Conservation (phyloP, 2,329 filamentous ascomycete genomes). For the Coniella vitis region DNA sequence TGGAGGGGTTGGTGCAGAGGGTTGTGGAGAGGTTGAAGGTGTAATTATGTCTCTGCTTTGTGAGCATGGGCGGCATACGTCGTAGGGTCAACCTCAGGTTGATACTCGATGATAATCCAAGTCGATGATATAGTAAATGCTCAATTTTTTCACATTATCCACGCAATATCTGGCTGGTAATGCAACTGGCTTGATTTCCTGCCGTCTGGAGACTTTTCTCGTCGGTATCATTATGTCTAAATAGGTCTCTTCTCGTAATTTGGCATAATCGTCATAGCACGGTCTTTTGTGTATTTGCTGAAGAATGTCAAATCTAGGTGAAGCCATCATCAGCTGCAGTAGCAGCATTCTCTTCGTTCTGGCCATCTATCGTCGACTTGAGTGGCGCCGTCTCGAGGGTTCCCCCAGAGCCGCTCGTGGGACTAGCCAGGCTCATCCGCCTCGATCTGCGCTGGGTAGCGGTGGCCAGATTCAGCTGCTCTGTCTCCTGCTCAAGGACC, state of each 20-base stretch:
- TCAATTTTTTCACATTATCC: neutral
- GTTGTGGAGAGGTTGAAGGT: neutral
- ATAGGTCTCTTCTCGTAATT: no score
- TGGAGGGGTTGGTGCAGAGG: slow-evolving; percentile 29
- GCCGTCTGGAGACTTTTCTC: no score
- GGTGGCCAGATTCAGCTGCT: slow-evolving; percentile 41
- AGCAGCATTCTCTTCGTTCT: neutral
- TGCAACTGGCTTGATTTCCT: no score
- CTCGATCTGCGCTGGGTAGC: slow-evolving; percentile 37
- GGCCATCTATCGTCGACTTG: slow-evolving; percentile 13
- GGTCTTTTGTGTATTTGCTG: no score
- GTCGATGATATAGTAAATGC: neutral
- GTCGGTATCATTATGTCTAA: no score
- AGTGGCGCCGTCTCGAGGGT: slow-evolving; percentile 28
- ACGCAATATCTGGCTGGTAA: no score
- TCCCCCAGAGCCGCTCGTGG: slow-evolving; percentile 19
- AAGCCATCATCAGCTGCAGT: slow-evolving; percentile 22
- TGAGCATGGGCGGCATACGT: no score
- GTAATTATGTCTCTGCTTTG: neutral
- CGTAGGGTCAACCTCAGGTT: no score
- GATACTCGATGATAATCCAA: no score
- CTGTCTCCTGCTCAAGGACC: slow-evolving; percentile 42
- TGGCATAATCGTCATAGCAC: slow-evolving; percentile 6
- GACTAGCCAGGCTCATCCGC: slow-evolving; percentile 48
- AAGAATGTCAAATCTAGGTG: slow-evolving; percentile 19